Percentiles rank a stretch among this genome's conserved stretches.
Evolutionary conservation across 1,284 basidiomycete genomes (phyloP).

Genomic region (Melampsora americana): DNA sequence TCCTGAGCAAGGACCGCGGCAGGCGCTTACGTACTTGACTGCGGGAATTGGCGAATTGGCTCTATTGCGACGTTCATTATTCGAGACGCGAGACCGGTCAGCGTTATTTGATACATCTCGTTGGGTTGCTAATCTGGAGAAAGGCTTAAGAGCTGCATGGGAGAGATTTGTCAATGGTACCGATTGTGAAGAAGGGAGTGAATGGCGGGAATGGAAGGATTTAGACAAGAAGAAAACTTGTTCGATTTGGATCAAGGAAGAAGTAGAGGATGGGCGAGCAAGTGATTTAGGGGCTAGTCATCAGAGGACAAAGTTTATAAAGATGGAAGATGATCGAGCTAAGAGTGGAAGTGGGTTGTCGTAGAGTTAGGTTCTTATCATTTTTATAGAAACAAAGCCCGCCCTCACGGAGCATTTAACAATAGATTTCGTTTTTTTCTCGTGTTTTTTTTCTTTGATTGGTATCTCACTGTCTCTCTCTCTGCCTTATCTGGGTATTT

Average conservation of each 20-base stretch:
- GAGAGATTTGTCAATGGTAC: slow-evolving; percentile 61
- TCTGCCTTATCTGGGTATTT: too few species aligned
- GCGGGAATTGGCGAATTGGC: slow-evolving; percentile 55
- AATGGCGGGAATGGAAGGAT: slow-evolving; percentile 51
- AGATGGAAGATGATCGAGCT: not conserved
- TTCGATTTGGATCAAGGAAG: slow-evolving; percentile 40
- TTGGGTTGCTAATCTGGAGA: slow-evolving; percentile 63
- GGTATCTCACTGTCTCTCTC: too few species aligned
- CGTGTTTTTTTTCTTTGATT: too few species aligned
- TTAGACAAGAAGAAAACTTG: not conserved
- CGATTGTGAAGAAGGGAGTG: slow-evolving; percentile 57
- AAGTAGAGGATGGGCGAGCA: not conserved
- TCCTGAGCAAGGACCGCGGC: slow-evolving; percentile 47
- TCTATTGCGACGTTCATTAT: slow-evolving; percentile 59
- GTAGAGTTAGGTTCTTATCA: too few species aligned
- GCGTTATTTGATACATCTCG: slow-evolving; percentile 62
- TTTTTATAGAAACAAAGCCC: too few species aligned
- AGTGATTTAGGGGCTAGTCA: not conserved
- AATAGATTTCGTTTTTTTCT: too few species aligned
- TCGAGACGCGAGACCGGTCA: slow-evolving; percentile 59
- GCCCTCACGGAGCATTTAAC: too few species aligned
- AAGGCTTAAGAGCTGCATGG: slow-evolving; percentile 61
- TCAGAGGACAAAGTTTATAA: not conserved
- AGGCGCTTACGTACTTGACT: slow-evolving; percentile 14
- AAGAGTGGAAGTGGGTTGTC: not conserved